Base-by-base conservation (phyloP, 176 grass and related monocot genomes). In the Oryza meridionalis region DNA sequence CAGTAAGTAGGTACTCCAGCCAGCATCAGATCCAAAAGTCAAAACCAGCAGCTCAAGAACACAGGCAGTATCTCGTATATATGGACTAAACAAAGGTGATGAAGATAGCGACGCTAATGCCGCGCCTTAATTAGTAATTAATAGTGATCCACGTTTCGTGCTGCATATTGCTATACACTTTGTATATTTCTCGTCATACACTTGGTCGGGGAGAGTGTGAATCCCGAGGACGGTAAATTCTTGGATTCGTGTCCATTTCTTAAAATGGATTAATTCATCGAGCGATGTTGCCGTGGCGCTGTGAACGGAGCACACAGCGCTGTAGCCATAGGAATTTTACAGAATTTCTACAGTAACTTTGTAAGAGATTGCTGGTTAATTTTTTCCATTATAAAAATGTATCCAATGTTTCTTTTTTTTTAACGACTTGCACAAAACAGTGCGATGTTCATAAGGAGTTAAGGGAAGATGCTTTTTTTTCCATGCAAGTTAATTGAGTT, bases 131-230 rank as follows among this genome's bases (percentile, higher is more conserved):
- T 85, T 90, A 68, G 74, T 78, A 74, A 77, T 86, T 76, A 90
- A 83, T 82, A 62, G 73, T 27, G 84, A 90, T 90, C 88, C 84
- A 75, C 84, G 68, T 78, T 90, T 86, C 79, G 74, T 90, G 84
- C 88, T 82, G 88, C 70, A 40, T 75, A 76, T 76, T 76, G 87
- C 87, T 47, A 72, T 47, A 78, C 31, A 16, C 45, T 69, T 67
- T 50, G 26, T 69, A 49, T 80, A 75, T 35, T 72, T 77, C 72
- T 33, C 40, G 17, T 66, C 76, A 47, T 58, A 80, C 69, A 27
- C 67, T 86, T 90, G 88, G 88, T 74, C 59, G 35, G 67, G 26
- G 32, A 27, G 7, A 7, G 67, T 7, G 46, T 42, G 78, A 77
- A 90, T 86, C 88, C 83, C 79, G 73, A 90, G 73, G 35, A 35